Base-by-base conservation (phyloP, 495 filamentous ascomycete species). In the Podospora pseudoanserina region DNA sequence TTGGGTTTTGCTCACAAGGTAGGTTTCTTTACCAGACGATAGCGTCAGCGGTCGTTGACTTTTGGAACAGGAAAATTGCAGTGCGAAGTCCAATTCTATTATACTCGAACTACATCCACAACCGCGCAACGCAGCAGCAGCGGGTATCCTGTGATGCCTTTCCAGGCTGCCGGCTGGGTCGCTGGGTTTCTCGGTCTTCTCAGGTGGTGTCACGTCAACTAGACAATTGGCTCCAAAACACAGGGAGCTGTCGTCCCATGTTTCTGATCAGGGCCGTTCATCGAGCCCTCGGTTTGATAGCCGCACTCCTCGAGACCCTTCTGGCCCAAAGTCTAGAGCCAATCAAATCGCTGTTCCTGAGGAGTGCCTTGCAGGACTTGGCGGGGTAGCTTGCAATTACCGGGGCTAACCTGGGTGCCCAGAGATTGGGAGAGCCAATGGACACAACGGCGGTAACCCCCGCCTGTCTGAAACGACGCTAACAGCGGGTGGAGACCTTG, bases 161-260 rank as follows among this genome's bases (percentile, higher is more conserved):
- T 32, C 59, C 20, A 28, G 59, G 59, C 59, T 49, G 11, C 28
- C n/a, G 61, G 19, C 61, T 32, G 30, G 61, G 61, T 63, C 61
- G 61, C 30, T 44, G 32, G 27, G 61, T 44, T 63, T 32, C 34
- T 9, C 30, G 60, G 39, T 65, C 68, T 63, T 32, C 44, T 66
- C 61, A 58, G 61, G 56, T 69, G 53, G 67, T 69, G 67, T 57
- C 55, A 69, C 67, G 44, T 34, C 26, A 57, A 56, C 65, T 57
- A 44, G 65, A 32, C 67, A 60, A 72, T 67, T 70, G 70, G 67
- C 60, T 64, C 60, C 28, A 23, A 44, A 26, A 63, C 49, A 44
- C 64, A 65, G 60, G 32, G 28, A 57, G 54, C 9, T 32, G 59
- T 64, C 70, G 49, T 71, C 68, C 60, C 70, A 70, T 68, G 68